Base-by-base conservation (phyloP, 139 green algal species). In the Chlorella sorokiniana region DNA sequence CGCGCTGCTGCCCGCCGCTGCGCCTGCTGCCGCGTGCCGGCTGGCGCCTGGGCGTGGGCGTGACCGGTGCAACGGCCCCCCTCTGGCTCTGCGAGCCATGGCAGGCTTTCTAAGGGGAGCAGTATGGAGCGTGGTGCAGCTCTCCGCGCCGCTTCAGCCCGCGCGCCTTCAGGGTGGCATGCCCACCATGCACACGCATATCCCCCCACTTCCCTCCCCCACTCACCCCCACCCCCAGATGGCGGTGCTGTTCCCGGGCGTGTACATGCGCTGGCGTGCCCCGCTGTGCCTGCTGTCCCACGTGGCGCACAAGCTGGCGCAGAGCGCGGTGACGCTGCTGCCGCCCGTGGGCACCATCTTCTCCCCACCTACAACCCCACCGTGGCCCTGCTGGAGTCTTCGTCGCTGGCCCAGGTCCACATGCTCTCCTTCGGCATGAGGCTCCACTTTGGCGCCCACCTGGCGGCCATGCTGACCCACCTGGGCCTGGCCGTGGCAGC, bases 351-450 rank as follows among this genome's bases (percentile, higher is more conserved):
- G 79, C 14, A 85, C 70, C 38, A 69, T 87, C 23, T 84, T 81
- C 37, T 69, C 69, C 1, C 76, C 33, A 59, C 45, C 45, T 83
- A 61, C 65, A 81, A 67, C 72, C 61, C 52, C 51, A 63, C 74
- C 20, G 77, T 85, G 8, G 83, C 83, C 22, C 69, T 87, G 51
- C 35, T 87, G 29, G 78, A 87, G 76, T 65, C 64, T 10, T 77
- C 65, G 25, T 82, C 69, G 7, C 54, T 87, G 70, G 69, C 79
- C 10, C 78, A 85, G 62, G 42, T 87, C 29, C 25, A 52, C n/a
- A 87, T 87, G 83, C 45, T 87, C 31, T 76, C 59, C 20, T 87
- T 87, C 70, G 83, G 83, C 35, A 45, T 78, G 23, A 78, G 72
- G 31, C 41, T 78, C 45, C 68, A 78, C 16, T 75, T 87, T 38